Evolutionary conservation across 2,329 filamentous ascomycete genomes (phyloP).

Genomic region (Calonectria hongkongensis): DNA sequence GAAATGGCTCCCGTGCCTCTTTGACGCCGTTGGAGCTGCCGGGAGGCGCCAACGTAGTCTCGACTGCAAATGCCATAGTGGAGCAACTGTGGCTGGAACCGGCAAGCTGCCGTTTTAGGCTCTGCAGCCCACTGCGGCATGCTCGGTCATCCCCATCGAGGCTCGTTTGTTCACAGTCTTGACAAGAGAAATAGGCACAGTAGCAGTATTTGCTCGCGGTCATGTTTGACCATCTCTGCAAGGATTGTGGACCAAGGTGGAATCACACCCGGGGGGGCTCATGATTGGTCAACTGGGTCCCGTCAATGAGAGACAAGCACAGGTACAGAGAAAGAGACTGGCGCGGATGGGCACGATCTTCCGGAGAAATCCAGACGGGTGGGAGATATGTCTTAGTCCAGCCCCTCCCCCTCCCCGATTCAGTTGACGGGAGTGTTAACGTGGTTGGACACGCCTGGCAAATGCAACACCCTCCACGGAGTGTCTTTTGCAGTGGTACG

Average conservation of each 20-base stretch:
- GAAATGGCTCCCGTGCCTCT: slow-evolving; percentile 38
- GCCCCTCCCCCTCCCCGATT: slow-evolving; percentile 34
- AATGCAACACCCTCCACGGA: slow-evolving; percentile 16
- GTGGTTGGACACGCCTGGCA: slow-evolving; percentile 25
- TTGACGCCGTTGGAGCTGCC: slow-evolving; percentile 34
- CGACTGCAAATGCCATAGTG: slow-evolving; percentile 27
- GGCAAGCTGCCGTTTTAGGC: slow-evolving; percentile 17
- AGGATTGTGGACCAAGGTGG: slow-evolving; percentile 34
- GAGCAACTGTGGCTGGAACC: slow-evolving; percentile 37
- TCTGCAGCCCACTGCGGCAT: slow-evolving; percentile 6
- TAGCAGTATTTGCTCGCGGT: slow-evolving; percentile 31
- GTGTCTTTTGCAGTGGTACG: slow-evolving; percentile 13
- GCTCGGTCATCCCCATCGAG: slow-evolving; percentile 12
- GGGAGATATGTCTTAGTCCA: slow-evolving; percentile 45
- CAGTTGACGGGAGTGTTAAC: slow-evolving; percentile 28
- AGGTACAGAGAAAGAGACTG: slow-evolving; percentile 25
- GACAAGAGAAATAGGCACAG: slow-evolving; percentile 15
- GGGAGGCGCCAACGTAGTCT: slow-evolving; percentile 38
- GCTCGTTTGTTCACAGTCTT: slow-evolving; percentile 17
- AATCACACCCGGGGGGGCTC: not conserved
- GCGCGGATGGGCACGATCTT: slow-evolving; percentile 35
- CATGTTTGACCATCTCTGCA: slow-evolving; percentile 44
- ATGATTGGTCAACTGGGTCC: slow-evolving; percentile 17
- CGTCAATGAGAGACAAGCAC: slow-evolving; percentile 21
- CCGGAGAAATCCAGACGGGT: slow-evolving; percentile 44